Percentiles rank a stretch among this genome's conserved stretches.
Conservation (phyloP, 2,329 filamentous ascomycete species). For the Trichoderma asperellum region DNA sequence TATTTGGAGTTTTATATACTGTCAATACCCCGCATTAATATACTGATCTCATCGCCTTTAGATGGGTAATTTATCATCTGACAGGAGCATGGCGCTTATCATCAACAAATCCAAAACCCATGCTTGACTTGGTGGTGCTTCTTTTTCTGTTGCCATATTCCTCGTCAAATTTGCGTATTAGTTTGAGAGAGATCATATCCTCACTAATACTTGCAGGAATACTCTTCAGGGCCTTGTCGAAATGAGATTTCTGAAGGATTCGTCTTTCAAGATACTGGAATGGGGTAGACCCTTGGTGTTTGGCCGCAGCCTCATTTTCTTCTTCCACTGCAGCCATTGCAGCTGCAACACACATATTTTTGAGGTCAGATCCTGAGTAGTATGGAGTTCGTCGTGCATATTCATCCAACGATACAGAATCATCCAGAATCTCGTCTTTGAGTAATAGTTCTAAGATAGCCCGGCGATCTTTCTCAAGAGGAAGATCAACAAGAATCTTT, state of each 20-base stretch:
- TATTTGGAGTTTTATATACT: background rate
- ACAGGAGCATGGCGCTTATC: conserved; percentile 37
- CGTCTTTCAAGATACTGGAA: conserved; percentile 65
- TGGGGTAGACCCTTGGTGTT: conserved; percentile 46
- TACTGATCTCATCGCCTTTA: background rate
- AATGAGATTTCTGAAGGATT: conserved; percentile 68
- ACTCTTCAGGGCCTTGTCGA: conserved; percentile 82
- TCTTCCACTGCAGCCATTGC: conserved; percentile 80
- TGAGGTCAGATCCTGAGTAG: conserved; percentile 83
- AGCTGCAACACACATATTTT: conserved; percentile 79
- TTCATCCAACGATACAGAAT: conserved; percentile 61
- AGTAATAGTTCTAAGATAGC: conserved; percentile 75
- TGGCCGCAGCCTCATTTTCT: conserved; percentile 56
- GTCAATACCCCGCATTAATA: background rate
- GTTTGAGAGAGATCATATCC: conserved; percentile 84
- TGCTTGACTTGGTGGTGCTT: conserved; percentile 58
- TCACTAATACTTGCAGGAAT: conserved; percentile 92
- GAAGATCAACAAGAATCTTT: conserved; percentile 73
- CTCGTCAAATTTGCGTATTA: conserved; percentile 94
- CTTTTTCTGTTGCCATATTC: conserved; percentile 84
- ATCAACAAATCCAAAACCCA: conserved; percentile 61
- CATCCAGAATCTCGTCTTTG: conserved; percentile 65
- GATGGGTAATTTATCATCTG: background rate
- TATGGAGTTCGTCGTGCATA: conserved; percentile 71
- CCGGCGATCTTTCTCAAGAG: conserved; percentile 65